Evolutionary conservation across 1,139 yeast species (phyloP), one percentile per base, ranked within the genome.

Genomic region (Nakaseomyces bracarensis): DNA sequence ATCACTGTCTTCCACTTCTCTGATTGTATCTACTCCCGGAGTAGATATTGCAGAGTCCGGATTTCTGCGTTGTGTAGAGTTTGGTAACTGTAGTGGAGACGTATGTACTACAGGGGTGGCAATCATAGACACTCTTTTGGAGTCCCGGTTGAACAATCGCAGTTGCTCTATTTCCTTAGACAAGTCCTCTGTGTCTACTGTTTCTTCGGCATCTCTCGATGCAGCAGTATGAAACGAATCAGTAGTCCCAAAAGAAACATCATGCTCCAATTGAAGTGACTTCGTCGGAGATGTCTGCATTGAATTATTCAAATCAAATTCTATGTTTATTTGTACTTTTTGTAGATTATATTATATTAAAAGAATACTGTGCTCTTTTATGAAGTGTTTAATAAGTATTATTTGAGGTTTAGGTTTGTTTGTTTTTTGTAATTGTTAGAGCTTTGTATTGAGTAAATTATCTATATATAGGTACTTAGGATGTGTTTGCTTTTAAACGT

Each of bases 261-360:
- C 35, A 3, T 36, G 39, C 30, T 36, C 30, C 14, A 26, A 33
- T 27, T 26, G 29, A 21, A 26, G 21, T 16, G 39, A 20, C 26
- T 33, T 10, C 18, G 36, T 33, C 18, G 23, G 26, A 9, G 27
- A 36, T 18, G 30, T 18, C 21, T 36, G 29, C 30, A 26, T 36
- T 27, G 26, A 25, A 28, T 7, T 6, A 22, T 6, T 10, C 10
- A 22, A 22, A 22, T 22, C 25, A 22, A 10, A 10, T 22, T 22
- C 10, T 22, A 22, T 22, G 9, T 22, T 10, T 22, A 22, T 22
- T 7, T 22, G n/a, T n/a, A n/a, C n/a, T n/a, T n/a, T n/a, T n/a
- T 34, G 15, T 25, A 20, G 26, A 25, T 20, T 18, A 19, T 22
- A 34, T 34, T 34, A 26, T 34, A 20, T 20, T 11, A 22, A n/a